Evolutionary conservation across 768 basidiomycete species (phyloP), one percentile per base, ranked within the genome.

Genomic region (Gyrodon lividus): DNA sequence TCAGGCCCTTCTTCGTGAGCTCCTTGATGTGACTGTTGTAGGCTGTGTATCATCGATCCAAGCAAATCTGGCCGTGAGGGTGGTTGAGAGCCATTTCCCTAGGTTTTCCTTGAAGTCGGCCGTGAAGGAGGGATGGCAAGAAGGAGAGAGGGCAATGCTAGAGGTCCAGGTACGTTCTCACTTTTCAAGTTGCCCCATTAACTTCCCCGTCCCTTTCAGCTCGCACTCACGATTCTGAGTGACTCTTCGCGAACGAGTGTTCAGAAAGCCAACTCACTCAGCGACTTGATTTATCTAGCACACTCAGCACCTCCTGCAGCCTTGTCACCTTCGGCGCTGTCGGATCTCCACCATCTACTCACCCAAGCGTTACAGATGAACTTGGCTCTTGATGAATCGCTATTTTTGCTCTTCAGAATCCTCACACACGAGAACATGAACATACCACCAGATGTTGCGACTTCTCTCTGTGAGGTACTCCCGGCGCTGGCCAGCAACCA

Each of bases 401-500:
- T 89, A n/a, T 75, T 81, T 13, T 57, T 86, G 43, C 74, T 89
- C 7, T 65, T 86, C 4, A 44, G 44, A 5, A n/a, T 58, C 1
- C 51, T 64, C 28, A 41, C 51, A n/a, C 34, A 49, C 23, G 50
- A 59, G 38, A 10, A 23, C 48, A n/a, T 37, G 40, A 59, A 53
- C 16, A 53, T 77, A 22, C 63, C 78, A 2, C 68, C 74, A 5
- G 81, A 84, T 2, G 61, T 82, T 1, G 65, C 77, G 5, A 58
- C 71, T 4, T 76, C 81, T 2, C 72, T 88, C 1, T 73, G 73
- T 35, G 71, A 73, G 5, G 58, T 81, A 8, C 66, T 89, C 24
- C 77, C 83, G 1, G 69, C 75, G 3, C 59, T 89, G 26, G 82
- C 84, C 12, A 82, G 84, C 59, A 75, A 72, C 2, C 85, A 89